Base-by-base conservation (phyloP, 345 rosid genomes). In the Physaria fendleri region DNA sequence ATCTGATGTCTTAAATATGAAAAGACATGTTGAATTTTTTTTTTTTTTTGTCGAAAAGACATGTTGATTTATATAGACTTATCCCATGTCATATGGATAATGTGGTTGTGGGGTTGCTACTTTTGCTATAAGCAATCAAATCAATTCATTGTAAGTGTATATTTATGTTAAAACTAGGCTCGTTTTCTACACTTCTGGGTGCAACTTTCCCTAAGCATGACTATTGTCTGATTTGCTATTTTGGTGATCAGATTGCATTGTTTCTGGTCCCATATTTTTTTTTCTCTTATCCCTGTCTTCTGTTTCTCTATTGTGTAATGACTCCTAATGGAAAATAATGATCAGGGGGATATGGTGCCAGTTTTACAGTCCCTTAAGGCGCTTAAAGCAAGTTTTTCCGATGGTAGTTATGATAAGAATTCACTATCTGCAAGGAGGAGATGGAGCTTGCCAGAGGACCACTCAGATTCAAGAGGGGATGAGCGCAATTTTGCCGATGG, bases 301-400 rank as follows among this genome's bases (percentile, higher is more conserved):
- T n/a, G n/a, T n/a, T n/a, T n/a, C n/a, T n/a, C n/a, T n/a, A n/a
- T n/a, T n/a, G n/a, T n/a, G n/a, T n/a, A n/a, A n/a, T n/a, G n/a
- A n/a, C n/a, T n/a, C n/a, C n/a, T 4, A 13, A 13, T 41, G 3
- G 0, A 4, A 4, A 22, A 44, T n/a, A 11, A 2, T 24, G 21
- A 11, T 52, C 77, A 85, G 92, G 84, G 92, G 14, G 59, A 81
- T 39, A 79, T 82, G 88, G 59, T 65, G 32, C 85, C 87, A 30
- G 85, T 85, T 66, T 52, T 85, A 40, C 80, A 79, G 71, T 85
- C 89, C 66, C 83, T 85, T 64, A 69, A 71, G 64, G 72, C 77
- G 1, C 88, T 85, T 72, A 74, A 71, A 71, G 65, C 81, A 27
- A 74, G 70, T 57, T 76, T 76, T 51, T 56, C 46, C 23, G 68